A percentile compares a stretch with the other conserved stretches of the same genome.
These are phyloP conservation scores for Trichopus zeylanicus DNA, from an alignment of 116 monocot genomes.

Conservation along the genomic window DNA sequence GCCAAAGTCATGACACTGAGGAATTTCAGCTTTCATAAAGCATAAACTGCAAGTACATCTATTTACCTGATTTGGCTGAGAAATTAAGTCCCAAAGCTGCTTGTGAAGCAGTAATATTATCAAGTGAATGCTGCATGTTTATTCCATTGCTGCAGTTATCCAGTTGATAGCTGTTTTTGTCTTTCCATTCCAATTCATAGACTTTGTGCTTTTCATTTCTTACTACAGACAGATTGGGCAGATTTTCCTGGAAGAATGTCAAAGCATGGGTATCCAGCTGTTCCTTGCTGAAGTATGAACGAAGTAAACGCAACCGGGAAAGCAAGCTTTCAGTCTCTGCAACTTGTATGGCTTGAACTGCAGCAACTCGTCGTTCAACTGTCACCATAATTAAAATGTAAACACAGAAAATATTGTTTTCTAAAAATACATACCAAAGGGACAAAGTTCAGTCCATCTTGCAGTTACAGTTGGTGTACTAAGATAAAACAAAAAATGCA, in stretches of 20 bases:
- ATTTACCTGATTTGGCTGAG: slow-evolving; percentile 48
- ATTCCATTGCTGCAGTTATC: slow-evolving; percentile 9
- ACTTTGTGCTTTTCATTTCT: slow-evolving; percentile 42
- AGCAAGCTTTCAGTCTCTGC: slow-evolving; percentile 57
- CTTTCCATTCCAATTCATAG: slow-evolving; percentile 44
- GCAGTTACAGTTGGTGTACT: too few species aligned
- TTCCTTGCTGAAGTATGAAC: slow-evolving; percentile 55
- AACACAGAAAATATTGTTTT: too few species aligned
- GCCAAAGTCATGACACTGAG: slow-evolving; percentile 9
- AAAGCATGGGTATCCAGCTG: slow-evolving; percentile 40
- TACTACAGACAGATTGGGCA: slow-evolving; percentile 39
- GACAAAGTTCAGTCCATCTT: too few species aligned
- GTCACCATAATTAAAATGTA: neutral
- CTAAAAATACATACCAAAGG: too few species aligned
- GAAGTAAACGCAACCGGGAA: slow-evolving; percentile 43
- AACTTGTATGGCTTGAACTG: slow-evolving; percentile 53
- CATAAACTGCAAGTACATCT: neutral
- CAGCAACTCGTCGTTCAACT: slow-evolving; percentile 59
- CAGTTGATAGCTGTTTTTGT: neutral
- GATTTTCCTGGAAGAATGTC: slow-evolving; percentile 60
- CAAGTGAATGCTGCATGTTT: slow-evolving; percentile 21
- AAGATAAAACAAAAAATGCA: too few species aligned
- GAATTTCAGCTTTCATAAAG: neutral
- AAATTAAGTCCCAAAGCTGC: slow-evolving; percentile 19
- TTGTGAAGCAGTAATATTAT: neutral